Percentiles rank a stretch among this genome's conserved stretches.
Conservation (phyloP, 768 basidiomycete genomes). For the Lactifluus rugatus region DNA sequence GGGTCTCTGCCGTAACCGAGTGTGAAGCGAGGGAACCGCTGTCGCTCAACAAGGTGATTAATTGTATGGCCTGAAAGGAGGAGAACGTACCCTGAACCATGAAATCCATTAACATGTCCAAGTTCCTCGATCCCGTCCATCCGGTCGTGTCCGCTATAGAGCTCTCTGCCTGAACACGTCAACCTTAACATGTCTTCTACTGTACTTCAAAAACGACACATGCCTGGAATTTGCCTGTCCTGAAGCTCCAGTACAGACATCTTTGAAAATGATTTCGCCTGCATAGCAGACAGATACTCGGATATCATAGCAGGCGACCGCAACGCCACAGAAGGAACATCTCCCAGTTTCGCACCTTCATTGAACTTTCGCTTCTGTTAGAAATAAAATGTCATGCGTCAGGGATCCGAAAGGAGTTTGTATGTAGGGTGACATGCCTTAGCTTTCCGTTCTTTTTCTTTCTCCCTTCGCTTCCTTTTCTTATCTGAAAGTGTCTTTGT, state of each 20-base stretch:
- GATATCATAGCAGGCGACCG: slow-evolving; percentile 50
- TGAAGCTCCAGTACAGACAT: slow-evolving; percentile 70
- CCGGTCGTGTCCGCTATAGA: slow-evolving; percentile 66
- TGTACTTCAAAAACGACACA: slow-evolving; percentile 22
- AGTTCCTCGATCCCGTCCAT: slow-evolving; percentile 63
- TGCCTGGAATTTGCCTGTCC: slow-evolving; percentile 72
- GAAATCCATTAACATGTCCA: slow-evolving; percentile 66
- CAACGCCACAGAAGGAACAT: slow-evolving; percentile 39
- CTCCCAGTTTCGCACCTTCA: slow-evolving; percentile 32
- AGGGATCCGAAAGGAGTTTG: neutral
- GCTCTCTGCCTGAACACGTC: slow-evolving; percentile 47
- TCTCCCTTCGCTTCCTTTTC: slow-evolving; percentile 65
- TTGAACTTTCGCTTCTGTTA: slow-evolving; percentile 57
- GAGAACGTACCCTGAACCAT: slow-evolving; percentile 53
- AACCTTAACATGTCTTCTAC: slow-evolving; percentile 34
- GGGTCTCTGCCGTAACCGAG: slow-evolving; percentile 63
- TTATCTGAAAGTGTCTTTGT: slow-evolving; percentile 32
- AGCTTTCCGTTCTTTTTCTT: slow-evolving; percentile 61
- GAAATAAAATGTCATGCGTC: slow-evolving; percentile 9
- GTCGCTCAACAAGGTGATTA: neutral
- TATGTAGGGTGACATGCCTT: slow-evolving; percentile 34
- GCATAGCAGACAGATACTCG: slow-evolving; percentile 54
- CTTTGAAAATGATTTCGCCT: slow-evolving; percentile 58
- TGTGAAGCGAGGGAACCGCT: slow-evolving; percentile 61
- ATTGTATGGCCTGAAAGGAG: neutral